phyloP scores from a whole-genome alignment of 768 basidiomycete species.

The Psilocybe subaeruginosa region DNA sequence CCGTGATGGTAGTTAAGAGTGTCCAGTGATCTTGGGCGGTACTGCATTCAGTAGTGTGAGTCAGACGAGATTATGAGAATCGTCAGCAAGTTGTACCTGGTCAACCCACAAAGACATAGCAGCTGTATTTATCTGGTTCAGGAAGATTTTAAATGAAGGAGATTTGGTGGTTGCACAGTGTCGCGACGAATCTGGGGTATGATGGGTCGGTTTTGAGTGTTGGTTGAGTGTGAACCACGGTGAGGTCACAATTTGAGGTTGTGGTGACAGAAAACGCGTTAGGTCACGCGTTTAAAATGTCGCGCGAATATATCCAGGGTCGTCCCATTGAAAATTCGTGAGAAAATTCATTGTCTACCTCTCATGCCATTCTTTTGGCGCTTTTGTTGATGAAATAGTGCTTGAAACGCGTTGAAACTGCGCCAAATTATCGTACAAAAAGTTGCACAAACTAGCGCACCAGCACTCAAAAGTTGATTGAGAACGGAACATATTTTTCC shows the following conservation, averaged over 20 bases:
- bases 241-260: not conserved
- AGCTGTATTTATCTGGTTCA: not conserved
- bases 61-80: too few relatives aligned
- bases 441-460: too few relatives aligned
- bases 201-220: not conserved
- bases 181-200: not conserved
- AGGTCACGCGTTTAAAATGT: slow-evolving; percentile 18
- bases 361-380: too few relatives aligned
- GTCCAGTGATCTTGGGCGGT: slow-evolving; percentile 82
- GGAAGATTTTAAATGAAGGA: not conserved
- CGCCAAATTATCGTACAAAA: too few relatives aligned
- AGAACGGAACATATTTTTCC: too few relatives aligned
- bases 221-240: not conserved
- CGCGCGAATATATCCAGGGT: too few relatives aligned
- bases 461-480: too few relatives aligned
- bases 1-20: slow-evolving; percentile 87
- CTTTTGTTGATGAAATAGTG: too few relatives aligned
- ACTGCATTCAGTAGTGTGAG: slow-evolving; percentile 43
- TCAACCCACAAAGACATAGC: slow-evolving; percentile 75
- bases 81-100: slow-evolving; percentile 38
- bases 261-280: slow-evolving; percentile 23
- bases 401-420: too few relatives aligned
- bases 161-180: not conserved
- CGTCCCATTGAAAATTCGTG: too few relatives aligned
- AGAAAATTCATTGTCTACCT: too few relatives aligned